These are phyloP conservation scores for Xylaria sp. DNA, from an alignment of 495 filamentous ascomycete genomes.

Conservation along the genomic window DNA sequence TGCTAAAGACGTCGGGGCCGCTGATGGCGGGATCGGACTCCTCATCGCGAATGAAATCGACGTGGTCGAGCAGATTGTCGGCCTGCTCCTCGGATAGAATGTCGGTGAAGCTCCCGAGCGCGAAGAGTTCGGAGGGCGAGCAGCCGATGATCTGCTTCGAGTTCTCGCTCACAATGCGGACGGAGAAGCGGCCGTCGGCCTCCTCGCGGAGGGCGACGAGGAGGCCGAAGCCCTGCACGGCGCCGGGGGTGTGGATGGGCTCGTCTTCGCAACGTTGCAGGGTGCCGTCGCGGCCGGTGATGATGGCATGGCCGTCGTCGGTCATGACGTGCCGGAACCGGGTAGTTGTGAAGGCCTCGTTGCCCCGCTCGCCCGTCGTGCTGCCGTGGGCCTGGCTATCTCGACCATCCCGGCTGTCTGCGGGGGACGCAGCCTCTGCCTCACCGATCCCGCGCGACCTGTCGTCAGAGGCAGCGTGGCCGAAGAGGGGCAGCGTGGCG, in stretches of 20 bases:
- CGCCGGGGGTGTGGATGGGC: constrained; percentile 89
- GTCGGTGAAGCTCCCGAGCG: constrained; percentile 74
- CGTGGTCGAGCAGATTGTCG: constrained; percentile 82
- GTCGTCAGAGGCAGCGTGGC: constrained; percentile 45
- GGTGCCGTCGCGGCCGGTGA: constrained; percentile 76
- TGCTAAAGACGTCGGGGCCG: constrained; percentile 86
- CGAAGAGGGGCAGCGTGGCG: constrained; percentile 38
- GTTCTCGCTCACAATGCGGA: constrained; percentile 89
- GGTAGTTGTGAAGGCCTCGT: constrained; percentile 61
- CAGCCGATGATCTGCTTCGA: constrained; percentile 78
- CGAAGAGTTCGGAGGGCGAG: constrained; percentile 78
- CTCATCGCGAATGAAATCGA: constrained; percentile 86
- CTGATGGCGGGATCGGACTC: constrained; percentile 72
- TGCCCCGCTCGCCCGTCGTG: constrained; percentile 35
- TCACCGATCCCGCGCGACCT: constrained; percentile 32
- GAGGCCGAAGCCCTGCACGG: constrained; percentile 85
- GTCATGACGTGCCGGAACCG: constrained; percentile 84
- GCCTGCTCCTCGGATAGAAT: constrained; percentile 83
- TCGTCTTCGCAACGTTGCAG: constrained; percentile 90
- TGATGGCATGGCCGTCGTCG: constrained; percentile 82
- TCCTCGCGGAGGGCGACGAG: constrained; percentile 80
- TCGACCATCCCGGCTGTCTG: not conserved
- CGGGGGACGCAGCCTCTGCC: constrained; percentile 1
- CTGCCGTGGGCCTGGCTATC: constrained; percentile 27
- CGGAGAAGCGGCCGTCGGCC: constrained; percentile 67